Evolutionary conservation across 257 asterid species (phyloP), one percentile per base, ranked within the genome.

Genomic region (Petunia axillaris): DNA sequence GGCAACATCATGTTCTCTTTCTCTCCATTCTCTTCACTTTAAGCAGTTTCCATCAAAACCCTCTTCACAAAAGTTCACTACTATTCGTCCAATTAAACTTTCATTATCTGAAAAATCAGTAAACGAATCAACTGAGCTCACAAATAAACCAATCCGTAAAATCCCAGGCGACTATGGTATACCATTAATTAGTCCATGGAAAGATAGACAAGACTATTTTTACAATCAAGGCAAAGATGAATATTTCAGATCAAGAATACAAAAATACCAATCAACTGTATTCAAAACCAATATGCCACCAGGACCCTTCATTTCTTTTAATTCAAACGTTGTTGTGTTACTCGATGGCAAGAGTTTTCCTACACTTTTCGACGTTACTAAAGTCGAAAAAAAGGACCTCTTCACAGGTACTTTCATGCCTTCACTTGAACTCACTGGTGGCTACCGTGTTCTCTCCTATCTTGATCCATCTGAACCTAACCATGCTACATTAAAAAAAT

Each of bases 221-320:
- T 91, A 91, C 77, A 68, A 53, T 77, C 85, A 87, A 80, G 93
- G 96, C 9, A 89, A 87, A 53, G 64, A 85, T 59, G 67, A 86
- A 0, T 91, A 75, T 83, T 88, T 91, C 87, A 78, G 59, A 16
- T 2, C 90, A 80, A 87, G 93, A 7, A 79, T 87, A 2, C 62
- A 80, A 0, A 88, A 88, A 41, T 75, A 84, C 84, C 6, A 88
- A 1, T 91, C 93, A 73, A 91, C 96, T 1, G 76, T 91, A 0
- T 89, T 89, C 87, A 81, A 90, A 0, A 86, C 89, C 82, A 91
- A 91, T 82, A 87, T 91, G 96, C 96, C 96, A 6, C 96, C 96
- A 2, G 92, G 93, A 54, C 89, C 91, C 2, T 91, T 91, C 65
- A n/a, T 83, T 54, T 70, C 93, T 81, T 46, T 54, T 1, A 68